Percentiles rank a stretch among this genome's conserved stretches.
Evolutionary conservation across 805 yeast genomes (phyloP).

Genomic region (Dipodascus geniculatus): DNA sequence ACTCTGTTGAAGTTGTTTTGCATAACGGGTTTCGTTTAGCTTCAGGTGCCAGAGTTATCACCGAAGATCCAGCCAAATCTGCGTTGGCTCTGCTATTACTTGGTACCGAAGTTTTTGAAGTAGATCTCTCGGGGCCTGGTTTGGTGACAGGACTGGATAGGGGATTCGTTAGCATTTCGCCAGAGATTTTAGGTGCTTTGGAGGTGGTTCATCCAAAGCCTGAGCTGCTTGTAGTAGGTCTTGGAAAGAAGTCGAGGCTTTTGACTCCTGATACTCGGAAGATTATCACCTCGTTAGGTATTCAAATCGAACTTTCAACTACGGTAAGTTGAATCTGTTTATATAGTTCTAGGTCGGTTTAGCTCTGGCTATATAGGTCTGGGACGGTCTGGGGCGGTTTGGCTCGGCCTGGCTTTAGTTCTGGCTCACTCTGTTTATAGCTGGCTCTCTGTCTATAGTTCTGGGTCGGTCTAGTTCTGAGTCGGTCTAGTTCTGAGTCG

Average conservation of each 20-base stretch:
- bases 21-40: conserved; percentile 49
- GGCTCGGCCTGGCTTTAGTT: too few relatives aligned
- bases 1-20: conserved; percentile 40
- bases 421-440: too few relatives aligned
- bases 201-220: conserved; percentile 62
- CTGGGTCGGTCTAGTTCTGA: too few relatives aligned
- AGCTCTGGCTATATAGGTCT: too few relatives aligned
- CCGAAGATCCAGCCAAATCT: conserved; percentile 18
- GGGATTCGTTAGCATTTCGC: conserved; percentile 43
- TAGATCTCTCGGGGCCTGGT: conserved; percentile 30
- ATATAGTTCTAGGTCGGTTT: too few relatives aligned
- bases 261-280: conserved; percentile 44
- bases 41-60: conserved; percentile 36
- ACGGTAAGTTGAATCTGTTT: conserved; percentile 30
- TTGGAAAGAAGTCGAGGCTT: conserved; percentile 54
- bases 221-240: conserved; percentile 59
- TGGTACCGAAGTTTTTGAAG: conserved; percentile 46
- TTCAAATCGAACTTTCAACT: conserved; percentile 58
- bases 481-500: too few relatives aligned
- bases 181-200: conserved; percentile 36
- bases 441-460: neutral
- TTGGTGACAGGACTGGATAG: conserved; percentile 33
- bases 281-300: conserved; percentile 44
- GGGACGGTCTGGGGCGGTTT: too few relatives aligned
- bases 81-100: conserved; percentile 22